Base-by-base conservation (phyloP, 2,329 filamentous ascomycete genomes). In the Neonectria coccinea region DNA sequence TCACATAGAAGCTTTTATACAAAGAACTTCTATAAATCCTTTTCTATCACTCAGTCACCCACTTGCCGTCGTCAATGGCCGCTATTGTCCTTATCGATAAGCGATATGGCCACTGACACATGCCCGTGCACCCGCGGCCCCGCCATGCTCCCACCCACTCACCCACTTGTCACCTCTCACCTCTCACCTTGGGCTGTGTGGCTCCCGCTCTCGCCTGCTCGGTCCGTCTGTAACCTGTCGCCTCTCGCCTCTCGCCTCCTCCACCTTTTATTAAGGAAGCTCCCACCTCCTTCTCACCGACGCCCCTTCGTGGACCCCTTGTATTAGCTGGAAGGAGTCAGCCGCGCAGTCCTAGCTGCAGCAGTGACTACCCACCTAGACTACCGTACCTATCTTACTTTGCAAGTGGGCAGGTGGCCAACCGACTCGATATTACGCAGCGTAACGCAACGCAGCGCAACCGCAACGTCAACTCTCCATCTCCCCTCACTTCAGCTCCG, bases 41-140 rank as follows among this genome's bases (percentile, higher is more conserved):
- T n/a, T n/a, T n/a, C n/a, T n/a, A n/a, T n/a, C n/a, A n/a, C 10
- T 25, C 20, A 39, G 4, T 16, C 51, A 53, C 31, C 51, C 51
- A 53, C 51, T 53, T 53, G 51, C 51, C 51, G 51, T 41, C 10
- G 33, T 20, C 51, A 41, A 53, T 41, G 36, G 36, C 31, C 51
- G 33, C 51, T 53, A 41, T 14, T 20, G 12, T 6, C 11, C 31
- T 55, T 62, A 62, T 62, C 59, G 59, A 62, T 62, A 62, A 62
- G 36, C 10, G 11, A 27, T 22, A 16, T 18, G 39, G 31, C 53
- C 53, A 51, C 42, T 54, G 42, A 22, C 57, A 41, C 48, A n/a
- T 53, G 48, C 48, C 39, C 27, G 56, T 59, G 56, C 41, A 51
- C 44, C 55, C 51, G 16, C 51, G 57, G 57, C 50, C 57, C 57